Conservation (phyloP, 371 early-diverging fungal genomes). For the Thermomucor indicae-seudaticae region DNA sequence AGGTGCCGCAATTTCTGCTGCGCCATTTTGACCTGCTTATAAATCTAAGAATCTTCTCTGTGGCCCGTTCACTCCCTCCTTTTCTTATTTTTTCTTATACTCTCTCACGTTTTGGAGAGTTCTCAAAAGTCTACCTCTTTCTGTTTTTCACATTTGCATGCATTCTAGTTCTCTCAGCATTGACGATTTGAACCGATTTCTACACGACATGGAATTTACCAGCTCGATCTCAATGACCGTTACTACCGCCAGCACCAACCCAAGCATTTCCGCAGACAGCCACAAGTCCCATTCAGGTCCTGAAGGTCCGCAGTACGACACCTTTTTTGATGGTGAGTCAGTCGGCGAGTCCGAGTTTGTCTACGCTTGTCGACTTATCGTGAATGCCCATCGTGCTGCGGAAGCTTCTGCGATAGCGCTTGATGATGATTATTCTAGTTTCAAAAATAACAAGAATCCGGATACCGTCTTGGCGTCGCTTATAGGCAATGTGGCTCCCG, state of each 20-base stretch:
- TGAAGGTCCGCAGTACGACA: too few species aligned
- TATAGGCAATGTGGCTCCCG: conserved; percentile 19
- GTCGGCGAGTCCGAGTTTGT: conserved; percentile 8
- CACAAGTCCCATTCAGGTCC: too few species aligned
- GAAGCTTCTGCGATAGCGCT: conserved; percentile 10
- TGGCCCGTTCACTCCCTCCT: too few species aligned
- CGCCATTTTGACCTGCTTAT: too few species aligned
- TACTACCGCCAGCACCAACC: too few species aligned
- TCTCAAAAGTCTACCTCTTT: background rate
- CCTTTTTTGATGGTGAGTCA: conserved; percentile 15
- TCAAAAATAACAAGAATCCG: background rate
- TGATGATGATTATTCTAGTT: conserved; percentile 1
- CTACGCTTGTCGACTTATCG: conserved; percentile 15
- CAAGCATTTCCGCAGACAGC: too few species aligned
- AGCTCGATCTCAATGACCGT: too few species aligned
- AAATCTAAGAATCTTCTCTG: too few species aligned
- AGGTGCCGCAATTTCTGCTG: too few species aligned
- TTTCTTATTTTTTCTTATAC: background rate
- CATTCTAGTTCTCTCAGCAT: conserved; percentile 3
- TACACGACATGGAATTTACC: conserved; percentile 9
- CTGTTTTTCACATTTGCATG: background rate
- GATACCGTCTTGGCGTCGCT: conserved; percentile 6
- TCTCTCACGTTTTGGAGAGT: background rate
- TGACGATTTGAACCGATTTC: conserved; percentile 12
- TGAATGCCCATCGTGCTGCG: conserved; percentile 9